Percentiles rank a stretch among this genome's conserved stretches.
Evolutionary conservation across 1,139 yeast species (phyloP).

Genomic region (Meyerozyma athensensis): DNA sequence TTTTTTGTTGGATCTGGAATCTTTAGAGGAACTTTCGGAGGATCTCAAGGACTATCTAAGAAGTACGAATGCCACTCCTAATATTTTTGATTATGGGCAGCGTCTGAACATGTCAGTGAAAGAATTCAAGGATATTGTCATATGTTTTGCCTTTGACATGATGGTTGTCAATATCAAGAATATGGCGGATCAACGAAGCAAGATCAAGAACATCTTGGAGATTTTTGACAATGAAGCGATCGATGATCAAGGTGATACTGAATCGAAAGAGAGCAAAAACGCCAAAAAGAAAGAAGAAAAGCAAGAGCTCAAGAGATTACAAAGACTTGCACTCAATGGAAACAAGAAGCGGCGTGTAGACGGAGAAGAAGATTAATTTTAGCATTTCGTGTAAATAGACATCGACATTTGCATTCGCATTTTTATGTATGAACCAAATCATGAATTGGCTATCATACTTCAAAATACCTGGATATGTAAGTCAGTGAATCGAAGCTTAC

Average conservation of each 20-base stretch:
- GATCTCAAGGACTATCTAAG: background rate
- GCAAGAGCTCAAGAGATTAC: conserved; percentile 33
- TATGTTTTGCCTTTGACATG: conserved; percentile 41
- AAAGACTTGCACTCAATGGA: conserved; percentile 19
- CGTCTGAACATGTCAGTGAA: conserved; percentile 8
- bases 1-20: conserved; percentile 22
- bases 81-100: conserved; percentile 23
- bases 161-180: conserved; percentile 28
- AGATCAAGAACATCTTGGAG: conserved; percentile 14
- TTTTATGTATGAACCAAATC: background rate
- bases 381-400: background rate
- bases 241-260: conserved; percentile 16
- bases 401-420: background rate
- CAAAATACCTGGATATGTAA: conserved; percentile 1
- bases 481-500: background rate
- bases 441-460: background rate
- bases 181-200: conserved; percentile 15
- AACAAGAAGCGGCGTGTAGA: conserved; percentile 16
- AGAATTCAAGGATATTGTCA: conserved; percentile 26
- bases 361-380: conserved; percentile 11
- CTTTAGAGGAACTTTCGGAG: background rate
- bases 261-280: conserved; percentile 12
- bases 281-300: conserved; percentile 25
- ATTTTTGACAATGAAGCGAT: conserved; percentile 11
- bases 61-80: conserved; percentile 13